Evolutionary conservation across 306 rosid species (phyloP).

Genomic region (Luffa aegyptiaca): DNA sequence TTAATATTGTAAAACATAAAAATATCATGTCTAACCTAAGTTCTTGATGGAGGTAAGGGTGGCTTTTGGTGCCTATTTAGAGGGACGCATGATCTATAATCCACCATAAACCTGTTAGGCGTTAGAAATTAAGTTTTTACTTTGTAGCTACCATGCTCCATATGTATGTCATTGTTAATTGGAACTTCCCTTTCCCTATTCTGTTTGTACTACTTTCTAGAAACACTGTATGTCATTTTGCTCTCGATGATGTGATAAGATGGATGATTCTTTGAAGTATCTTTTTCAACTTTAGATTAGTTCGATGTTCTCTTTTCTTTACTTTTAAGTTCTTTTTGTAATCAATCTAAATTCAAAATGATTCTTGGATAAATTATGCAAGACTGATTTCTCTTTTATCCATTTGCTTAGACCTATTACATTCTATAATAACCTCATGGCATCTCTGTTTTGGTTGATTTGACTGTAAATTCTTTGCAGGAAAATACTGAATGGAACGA

Average conservation of each 20-base stretch:
- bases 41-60: neutral
- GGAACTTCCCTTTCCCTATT: neutral
- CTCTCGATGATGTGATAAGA: neutral
- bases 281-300: neutral
- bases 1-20: neutral
- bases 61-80: neutral
- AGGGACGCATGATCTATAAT: neutral
- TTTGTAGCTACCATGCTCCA: neutral
- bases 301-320: neutral
- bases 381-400: neutral
- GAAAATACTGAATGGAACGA: constrained; percentile 78
- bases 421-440: neutral
- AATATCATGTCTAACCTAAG: neutral
- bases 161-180: neutral
- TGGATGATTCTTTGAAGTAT: neutral
- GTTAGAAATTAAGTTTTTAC: neutral
- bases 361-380: neutral
- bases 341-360: neutral
- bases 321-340: neutral
- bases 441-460: neutral
- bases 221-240: neutral
- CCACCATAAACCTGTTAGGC: neutral
- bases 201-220: neutral
- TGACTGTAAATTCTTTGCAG: constrained; percentile 31
- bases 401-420: neutral